Percentiles rank a stretch among this genome's conserved stretches.
These are phyloP conservation scores for Didymella sp. DNA, from an alignment of 2,329 filamentous ascomycete genomes.

Conservation along the genomic window DNA sequence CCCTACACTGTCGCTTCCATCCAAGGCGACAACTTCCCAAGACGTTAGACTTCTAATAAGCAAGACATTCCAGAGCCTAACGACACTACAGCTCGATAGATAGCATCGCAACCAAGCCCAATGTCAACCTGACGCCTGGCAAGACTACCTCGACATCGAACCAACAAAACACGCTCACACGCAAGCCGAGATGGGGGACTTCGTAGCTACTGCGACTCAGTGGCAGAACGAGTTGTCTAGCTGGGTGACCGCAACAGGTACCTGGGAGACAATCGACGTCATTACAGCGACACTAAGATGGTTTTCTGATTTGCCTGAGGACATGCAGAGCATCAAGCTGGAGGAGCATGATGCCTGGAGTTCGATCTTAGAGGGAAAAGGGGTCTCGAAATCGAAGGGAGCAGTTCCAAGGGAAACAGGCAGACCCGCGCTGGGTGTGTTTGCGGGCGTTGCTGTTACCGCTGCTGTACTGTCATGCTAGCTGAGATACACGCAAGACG, in stretches of 20 bases:
- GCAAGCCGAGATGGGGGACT: not conserved
- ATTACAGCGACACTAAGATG: not conserved
- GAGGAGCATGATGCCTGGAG: not conserved
- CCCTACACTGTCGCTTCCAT: not conserved
- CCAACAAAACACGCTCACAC: not conserved
- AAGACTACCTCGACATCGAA: not conserved
- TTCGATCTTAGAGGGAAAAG: not conserved
- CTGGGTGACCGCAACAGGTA: not conserved
- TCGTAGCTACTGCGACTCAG: not conserved
- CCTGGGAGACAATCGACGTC: not conserved
- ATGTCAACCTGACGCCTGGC: not conserved
- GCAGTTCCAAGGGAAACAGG: not conserved
- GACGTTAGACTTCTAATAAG: no score
- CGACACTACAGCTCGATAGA: not conserved
- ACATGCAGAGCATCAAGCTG: not conserved
- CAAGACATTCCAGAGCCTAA: not conserved
- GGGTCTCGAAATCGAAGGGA: not conserved
- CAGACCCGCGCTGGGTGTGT: not conserved
- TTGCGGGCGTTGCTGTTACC: not conserved
- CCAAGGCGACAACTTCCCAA: not conserved
- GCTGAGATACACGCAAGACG: not conserved
- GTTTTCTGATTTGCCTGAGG: not conserved
- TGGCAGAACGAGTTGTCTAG: not conserved
- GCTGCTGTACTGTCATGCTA: not conserved
- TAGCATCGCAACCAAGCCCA: not conserved